These are phyloP conservation scores for Aurinia saxatilis DNA, from an alignment of 345 rosid species.

Conservation along the genomic window DNA sequence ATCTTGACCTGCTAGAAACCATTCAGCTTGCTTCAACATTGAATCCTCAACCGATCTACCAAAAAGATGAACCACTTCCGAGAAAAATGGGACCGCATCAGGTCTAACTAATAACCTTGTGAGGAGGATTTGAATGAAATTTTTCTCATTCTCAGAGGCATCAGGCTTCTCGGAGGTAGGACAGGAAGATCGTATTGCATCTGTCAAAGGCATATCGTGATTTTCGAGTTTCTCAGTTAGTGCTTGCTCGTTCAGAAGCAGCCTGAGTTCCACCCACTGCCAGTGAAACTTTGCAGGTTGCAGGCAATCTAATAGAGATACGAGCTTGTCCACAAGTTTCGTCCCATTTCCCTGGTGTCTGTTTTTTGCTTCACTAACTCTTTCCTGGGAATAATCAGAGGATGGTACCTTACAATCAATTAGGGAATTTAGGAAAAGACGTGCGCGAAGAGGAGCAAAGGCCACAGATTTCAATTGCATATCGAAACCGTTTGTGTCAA, in stretches of 20 bases:
- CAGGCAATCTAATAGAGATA: constrained; percentile 62
- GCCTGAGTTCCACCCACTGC: constrained; percentile 99
- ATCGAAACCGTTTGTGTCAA: constrained; percentile 67
- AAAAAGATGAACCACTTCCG: constrained; percentile 91
- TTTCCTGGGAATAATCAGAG: constrained; percentile 43
- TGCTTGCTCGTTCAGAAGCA: constrained; percentile 94
- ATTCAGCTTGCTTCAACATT: constrained; percentile 86
- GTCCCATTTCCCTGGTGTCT: constrained; percentile 47
- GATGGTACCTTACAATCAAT: constrained; percentile 73
- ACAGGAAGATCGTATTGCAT: constrained; percentile 68
- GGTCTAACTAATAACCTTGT: constrained; percentile 95
- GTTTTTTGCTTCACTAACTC: constrained; percentile 45
- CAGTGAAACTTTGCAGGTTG: constrained; percentile 99
- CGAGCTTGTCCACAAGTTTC: constrained; percentile 80
- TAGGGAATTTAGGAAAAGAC: constrained; percentile 77
- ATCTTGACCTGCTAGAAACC: constrained; percentile 86
- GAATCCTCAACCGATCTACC: constrained; percentile 96
- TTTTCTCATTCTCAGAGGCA: constrained; percentile 87
- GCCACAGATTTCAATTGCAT: constrained; percentile 60
- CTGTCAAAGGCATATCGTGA: constrained; percentile 61
- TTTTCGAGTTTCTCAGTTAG: constrained; percentile 75
- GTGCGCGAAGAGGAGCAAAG: constrained; percentile 87
- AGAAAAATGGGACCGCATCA: constrained; percentile 89
- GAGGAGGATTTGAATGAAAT: constrained; percentile 77
- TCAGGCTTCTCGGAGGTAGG: constrained; percentile 61